Evolutionary conservation across 768 basidiomycete genomes (phyloP).

Genomic region (Phaeotremella skinneri): DNA sequence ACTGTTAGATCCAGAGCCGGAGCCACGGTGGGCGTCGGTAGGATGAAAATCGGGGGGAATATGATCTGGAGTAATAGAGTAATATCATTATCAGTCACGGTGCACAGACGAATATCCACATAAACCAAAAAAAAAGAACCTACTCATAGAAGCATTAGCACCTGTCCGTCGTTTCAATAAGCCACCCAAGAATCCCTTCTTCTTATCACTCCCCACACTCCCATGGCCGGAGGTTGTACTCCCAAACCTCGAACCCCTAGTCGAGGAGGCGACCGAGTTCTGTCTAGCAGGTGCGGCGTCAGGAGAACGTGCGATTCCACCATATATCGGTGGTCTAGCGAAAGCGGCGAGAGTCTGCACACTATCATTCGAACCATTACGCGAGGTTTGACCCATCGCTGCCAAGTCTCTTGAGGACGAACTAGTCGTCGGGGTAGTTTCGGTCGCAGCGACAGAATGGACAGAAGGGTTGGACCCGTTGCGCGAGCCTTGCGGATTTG

Average conservation of each 20-base stretch:
- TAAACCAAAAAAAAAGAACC: constrained; percentile 4
- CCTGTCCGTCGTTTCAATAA: constrained; percentile 42
- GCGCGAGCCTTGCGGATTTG: not conserved
- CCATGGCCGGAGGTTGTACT: constrained; percentile 27
- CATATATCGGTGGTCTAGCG: not conserved
- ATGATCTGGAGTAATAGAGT: constrained; percentile 1
- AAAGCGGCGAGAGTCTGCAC: constrained; percentile 31
- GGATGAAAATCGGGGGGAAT: constrained; percentile 22
- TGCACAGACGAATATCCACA: not conserved
- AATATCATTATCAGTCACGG: too few relatives aligned
- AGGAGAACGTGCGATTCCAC: not conserved
- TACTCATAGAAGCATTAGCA: constrained; percentile 19
- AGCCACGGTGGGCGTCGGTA: constrained; percentile 20
- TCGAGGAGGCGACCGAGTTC: not conserved
- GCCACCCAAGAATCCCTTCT: constrained; percentile 46
- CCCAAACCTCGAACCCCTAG: constrained; percentile 22
- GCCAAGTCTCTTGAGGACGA: constrained; percentile 13
- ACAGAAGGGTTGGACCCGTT: not conserved
- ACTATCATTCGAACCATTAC: constrained; percentile 31
- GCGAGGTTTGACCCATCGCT: constrained; percentile 14
- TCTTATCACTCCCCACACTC: constrained; percentile 33
- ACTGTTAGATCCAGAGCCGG: constrained; percentile 28
- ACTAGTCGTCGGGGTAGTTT: not conserved
- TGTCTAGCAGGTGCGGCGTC: constrained; percentile 5
- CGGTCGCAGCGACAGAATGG: not conserved